phyloP scores from a whole-genome alignment of 768 basidiomycete genomes.

The Cyclocybe aegerita region DNA sequence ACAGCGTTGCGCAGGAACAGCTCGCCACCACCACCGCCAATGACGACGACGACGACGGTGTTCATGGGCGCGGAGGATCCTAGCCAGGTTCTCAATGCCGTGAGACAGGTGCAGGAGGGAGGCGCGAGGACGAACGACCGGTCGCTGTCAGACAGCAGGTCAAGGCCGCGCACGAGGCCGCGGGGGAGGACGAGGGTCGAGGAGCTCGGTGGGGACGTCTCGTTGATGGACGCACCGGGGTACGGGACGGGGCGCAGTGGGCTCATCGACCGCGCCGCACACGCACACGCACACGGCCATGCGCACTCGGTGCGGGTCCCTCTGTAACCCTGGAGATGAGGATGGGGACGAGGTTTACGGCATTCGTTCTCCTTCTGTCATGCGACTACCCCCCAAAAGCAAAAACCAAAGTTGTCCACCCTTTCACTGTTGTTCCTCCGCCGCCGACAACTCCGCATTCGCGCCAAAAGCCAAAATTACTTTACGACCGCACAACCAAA shows the following conservation, averaged over 20 bases:
- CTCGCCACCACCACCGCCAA: constrained; percentile 47
- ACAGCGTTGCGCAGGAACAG: constrained; percentile 53
- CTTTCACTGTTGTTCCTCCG: too few species aligned
- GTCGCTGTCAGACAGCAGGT: constrained; percentile 23
- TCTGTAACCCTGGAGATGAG: constrained; percentile 22
- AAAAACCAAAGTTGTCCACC: too few species aligned
- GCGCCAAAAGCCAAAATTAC: not conserved
- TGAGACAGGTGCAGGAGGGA: constrained; percentile 19
- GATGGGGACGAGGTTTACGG: too few species aligned
- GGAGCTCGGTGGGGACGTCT: too few species aligned
- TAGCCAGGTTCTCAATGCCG: constrained; percentile 22
- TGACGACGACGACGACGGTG: constrained; percentile 25
- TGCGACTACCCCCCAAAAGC: too few species aligned
- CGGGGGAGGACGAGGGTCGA: constrained; percentile 55
- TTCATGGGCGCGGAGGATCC: constrained; percentile 30
- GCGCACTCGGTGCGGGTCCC: constrained; percentile 19
- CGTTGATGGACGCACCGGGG: too few species aligned
- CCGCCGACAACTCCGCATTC: too few species aligned
- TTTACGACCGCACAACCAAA: not conserved
- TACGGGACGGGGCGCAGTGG: constrained; percentile 75
- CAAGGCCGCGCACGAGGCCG: constrained; percentile 35
- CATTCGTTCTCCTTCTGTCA: too few species aligned
- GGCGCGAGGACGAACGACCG: constrained; percentile 4
- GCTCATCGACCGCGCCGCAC: constrained; percentile 40
- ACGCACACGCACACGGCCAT: constrained; percentile 16